phyloP scores from a whole-genome alignment of 371 early-diverging fungal species.

The Syncephalastrum monosporum region DNA sequence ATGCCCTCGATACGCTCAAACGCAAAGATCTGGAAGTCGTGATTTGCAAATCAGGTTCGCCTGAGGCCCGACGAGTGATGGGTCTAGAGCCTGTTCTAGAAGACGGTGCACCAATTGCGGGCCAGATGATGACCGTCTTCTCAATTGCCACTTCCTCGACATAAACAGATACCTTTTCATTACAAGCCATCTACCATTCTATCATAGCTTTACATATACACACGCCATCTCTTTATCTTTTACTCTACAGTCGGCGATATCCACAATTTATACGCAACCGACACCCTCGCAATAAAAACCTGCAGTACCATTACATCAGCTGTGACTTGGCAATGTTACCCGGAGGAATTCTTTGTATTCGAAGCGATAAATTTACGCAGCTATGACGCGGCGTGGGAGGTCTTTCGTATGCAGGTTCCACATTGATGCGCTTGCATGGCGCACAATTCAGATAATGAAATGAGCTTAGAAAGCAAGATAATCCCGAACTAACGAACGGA shows the following conservation, averaged over 20 bases:
- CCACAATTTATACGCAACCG: too few relatives aligned
- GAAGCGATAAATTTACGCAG: too few relatives aligned
- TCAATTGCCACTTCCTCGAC: slow-evolving; percentile 6
- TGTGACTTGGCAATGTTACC: too few relatives aligned
- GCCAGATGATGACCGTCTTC: slow-evolving; percentile 25
- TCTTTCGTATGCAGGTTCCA: too few relatives aligned
- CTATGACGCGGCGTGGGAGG: too few relatives aligned
- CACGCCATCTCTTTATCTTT: too few relatives aligned
- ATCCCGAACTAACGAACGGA: slow-evolving; percentile 25
- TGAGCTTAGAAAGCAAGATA: slow-evolving; percentile 19
- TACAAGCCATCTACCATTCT: neutral
- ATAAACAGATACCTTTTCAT: neutral
- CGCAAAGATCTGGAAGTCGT: slow-evolving; percentile 21
- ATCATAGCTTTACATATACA: neutral
- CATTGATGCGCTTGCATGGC: too few relatives aligned
- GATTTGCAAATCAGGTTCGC: slow-evolving; percentile 31
- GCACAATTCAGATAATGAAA: too few relatives aligned
- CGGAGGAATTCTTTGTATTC: too few relatives aligned
- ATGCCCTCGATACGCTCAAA: slow-evolving; percentile 7
- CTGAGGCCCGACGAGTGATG: slow-evolving; percentile 26
- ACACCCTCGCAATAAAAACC: too few relatives aligned
- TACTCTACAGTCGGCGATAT: too few relatives aligned
- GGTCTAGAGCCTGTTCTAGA: slow-evolving; percentile 18
- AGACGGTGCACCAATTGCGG: slow-evolving; percentile 6
- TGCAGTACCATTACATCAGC: too few relatives aligned